These are phyloP conservation scores for Taxillus chinensis DNA, from an alignment of 164 flowering plant species.

Conservation along the genomic window DNA sequence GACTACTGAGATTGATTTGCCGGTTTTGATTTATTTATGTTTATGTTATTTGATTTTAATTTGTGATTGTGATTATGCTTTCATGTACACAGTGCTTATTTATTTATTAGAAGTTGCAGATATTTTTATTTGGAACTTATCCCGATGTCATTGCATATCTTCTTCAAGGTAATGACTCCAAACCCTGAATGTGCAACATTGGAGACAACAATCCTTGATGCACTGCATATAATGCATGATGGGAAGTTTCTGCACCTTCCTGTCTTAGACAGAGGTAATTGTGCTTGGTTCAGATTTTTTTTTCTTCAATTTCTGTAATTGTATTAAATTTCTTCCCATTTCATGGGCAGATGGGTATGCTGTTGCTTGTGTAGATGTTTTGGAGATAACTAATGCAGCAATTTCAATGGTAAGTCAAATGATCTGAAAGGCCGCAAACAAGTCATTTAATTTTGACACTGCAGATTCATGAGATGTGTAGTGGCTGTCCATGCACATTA, in stretches of 20 bases:
- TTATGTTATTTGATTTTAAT: no score
- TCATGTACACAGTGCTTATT: no score
- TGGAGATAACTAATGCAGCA: slow-evolving; percentile 96
- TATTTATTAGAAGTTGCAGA: no score
- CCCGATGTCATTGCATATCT: neutral
- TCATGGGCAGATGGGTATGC: slow-evolving; percentile 61
- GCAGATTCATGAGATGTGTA: neutral
- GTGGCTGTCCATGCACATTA: neutral
- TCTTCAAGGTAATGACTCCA: slow-evolving; percentile 78
- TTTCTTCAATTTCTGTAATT: neutral
- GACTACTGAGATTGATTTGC: no score
- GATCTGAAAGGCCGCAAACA: no score
- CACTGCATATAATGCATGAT: slow-evolving; percentile 93
- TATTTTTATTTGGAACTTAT: neutral
- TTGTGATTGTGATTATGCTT: no score
- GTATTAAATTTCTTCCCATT: slow-evolving; percentile 1
- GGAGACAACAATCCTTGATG: slow-evolving; percentile 89
- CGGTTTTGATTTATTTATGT: no score
- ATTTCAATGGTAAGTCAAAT: slow-evolving; percentile 68
- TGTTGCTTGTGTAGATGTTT: slow-evolving; percentile 83
- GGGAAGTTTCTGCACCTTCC: slow-evolving; percentile 96
- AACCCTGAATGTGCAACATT: slow-evolving; percentile 85
- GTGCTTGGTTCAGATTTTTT: neutral
- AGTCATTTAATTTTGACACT: neutral
- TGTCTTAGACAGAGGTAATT: slow-evolving; percentile 70